Conservation (phyloP, 805 yeast species). For the Saturnispora serradocipensis region DNA sequence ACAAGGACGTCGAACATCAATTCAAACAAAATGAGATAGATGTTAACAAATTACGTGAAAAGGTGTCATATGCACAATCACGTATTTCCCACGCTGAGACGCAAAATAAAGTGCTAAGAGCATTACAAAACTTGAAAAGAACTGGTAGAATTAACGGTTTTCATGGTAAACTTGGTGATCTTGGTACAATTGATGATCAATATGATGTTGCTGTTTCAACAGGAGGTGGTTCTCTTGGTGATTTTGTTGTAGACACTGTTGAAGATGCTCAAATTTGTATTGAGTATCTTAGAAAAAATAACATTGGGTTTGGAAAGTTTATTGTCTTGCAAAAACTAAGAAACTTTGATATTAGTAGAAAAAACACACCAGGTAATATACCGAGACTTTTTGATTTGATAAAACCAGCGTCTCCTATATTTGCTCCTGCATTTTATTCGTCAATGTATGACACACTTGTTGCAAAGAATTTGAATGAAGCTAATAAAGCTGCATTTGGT, state of each 20-base stretch:
- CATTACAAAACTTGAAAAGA: conserved; percentile 58
- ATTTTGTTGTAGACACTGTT: conserved; percentile 80
- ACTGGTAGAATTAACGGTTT: conserved; percentile 82
- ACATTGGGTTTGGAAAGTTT: conserved; percentile 83
- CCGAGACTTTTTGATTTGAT: conserved; percentile 83
- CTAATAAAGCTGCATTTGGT: conserved; percentile 83
- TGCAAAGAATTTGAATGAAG: conserved; percentile 67
- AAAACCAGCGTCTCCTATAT: conserved; percentile 53
- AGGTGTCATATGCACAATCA: conserved; percentile 55
- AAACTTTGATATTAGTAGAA: conserved; percentile 45
- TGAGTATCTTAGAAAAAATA: conserved; percentile 70
- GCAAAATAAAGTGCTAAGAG: conserved; percentile 63
- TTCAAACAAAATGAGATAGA: conserved; percentile 47
- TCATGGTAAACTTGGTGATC: conserved; percentile 82
- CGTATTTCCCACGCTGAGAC: conserved; percentile 51
- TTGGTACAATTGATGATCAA: conserved; percentile 82
- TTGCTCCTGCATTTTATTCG: conserved; percentile 82
- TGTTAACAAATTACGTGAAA: conserved; percentile 47
- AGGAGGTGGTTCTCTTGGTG: conserved; percentile 84
- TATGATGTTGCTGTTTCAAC: conserved; percentile 94
- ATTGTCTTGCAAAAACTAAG: conserved; percentile 70
- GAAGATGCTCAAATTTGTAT: conserved; percentile 56
- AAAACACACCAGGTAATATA: conserved; percentile 63
- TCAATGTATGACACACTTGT: conserved; percentile 83
- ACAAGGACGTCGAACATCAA: conserved; percentile 37